These are phyloP conservation scores for Fomitopsis betulina DNA, from an alignment of 1,284 basidiomycete species.

Conservation along the genomic window DNA sequence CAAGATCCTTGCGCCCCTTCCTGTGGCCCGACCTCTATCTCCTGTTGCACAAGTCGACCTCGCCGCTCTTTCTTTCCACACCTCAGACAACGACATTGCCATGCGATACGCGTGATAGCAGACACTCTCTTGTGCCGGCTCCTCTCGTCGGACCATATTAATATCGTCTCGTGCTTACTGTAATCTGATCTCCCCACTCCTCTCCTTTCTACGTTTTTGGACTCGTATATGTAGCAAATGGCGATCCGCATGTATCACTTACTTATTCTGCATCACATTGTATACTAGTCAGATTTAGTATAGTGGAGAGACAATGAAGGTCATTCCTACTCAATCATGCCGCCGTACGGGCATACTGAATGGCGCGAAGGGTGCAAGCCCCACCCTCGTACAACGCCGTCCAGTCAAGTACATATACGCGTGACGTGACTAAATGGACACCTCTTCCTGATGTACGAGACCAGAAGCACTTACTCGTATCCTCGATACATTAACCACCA, in stretches of 20 bases:
- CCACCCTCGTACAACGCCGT: no score
- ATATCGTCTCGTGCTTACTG: neutral
- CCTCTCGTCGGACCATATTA: neutral
- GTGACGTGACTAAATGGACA: no score
- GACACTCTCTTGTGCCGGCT: neutral
- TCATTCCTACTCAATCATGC: neutral
- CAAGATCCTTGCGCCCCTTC: neutral
- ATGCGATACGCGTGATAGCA: neutral
- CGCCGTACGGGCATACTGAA: no score
- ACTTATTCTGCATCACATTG: neutral
- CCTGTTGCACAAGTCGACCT: neutral
- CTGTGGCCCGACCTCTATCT: neutral
- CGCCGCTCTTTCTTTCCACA: neutral
- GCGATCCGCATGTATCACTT: neutral
- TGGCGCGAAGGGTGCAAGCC: no score
- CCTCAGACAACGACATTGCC: neutral
- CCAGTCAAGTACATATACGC: no score
- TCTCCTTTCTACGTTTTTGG: neutral
- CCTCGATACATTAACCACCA: no score
- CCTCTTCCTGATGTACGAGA: no score
- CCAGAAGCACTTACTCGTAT: no score
- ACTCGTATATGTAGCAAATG: neutral
- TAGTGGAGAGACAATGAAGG: neutral
- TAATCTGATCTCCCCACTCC: neutral
- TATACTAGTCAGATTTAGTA: neutral